A percentile compares a stretch with the other conserved stretches of the same genome.
These are phyloP conservation scores for Lodderomyces jiufengensis DNA, from an alignment of 1,139 yeast species.

Conservation along the genomic window DNA sequence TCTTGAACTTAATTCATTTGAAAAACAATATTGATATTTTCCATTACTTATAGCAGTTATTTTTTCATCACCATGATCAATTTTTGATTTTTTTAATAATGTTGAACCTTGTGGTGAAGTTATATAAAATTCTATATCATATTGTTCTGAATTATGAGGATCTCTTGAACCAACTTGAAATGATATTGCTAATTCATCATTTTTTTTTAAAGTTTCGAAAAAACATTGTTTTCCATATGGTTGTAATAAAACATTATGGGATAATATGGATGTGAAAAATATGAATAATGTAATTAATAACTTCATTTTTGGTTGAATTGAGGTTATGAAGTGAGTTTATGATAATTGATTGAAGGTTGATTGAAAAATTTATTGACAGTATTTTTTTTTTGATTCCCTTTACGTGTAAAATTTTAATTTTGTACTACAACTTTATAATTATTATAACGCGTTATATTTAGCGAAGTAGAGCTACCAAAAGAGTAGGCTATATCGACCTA, in stretches of 20 bases:
- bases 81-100: conserved; percentile 47
- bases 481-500: no score
- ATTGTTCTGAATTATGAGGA: conserved; percentile 72
- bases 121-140: conserved; percentile 68
- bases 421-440: no score
- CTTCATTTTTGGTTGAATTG: conserved; percentile 5
- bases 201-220: conserved; percentile 73
- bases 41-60: conserved; percentile 66
- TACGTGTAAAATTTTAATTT: no score
- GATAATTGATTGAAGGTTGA: no score
- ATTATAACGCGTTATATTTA: no score
- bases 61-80: conserved; percentile 79
- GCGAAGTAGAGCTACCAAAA: no score
- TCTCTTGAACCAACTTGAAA: conserved; percentile 95
- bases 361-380: no score
- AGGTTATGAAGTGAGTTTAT: no score
- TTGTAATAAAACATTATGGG: conserved; percentile 82
- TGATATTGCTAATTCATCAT: conserved; percentile 83
- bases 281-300: conserved; percentile 5
- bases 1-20: conserved; percentile 72
- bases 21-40: conserved; percentile 83
- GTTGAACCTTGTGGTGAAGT: conserved; percentile 58
- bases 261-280: conserved; percentile 29
- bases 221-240: conserved; percentile 87
- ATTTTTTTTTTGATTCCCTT: no score